Evolutionary conservation across 306 rosid genomes (phyloP), one percentile per base, ranked within the genome.

Genomic region (Lathyrus tuberosus): DNA sequence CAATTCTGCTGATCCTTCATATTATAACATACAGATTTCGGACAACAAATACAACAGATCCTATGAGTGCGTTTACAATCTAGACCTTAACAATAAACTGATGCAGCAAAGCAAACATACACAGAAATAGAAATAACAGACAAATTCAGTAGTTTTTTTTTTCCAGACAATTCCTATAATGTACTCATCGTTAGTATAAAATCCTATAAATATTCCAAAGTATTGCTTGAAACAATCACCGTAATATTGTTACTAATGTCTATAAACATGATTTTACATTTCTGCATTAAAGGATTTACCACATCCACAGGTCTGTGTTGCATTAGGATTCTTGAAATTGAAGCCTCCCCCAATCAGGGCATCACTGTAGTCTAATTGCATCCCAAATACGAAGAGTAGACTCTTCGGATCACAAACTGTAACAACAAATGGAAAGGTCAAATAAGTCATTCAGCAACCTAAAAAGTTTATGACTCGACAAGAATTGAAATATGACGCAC

Each of bases 301-400:
- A 69, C 98, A 94, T 66, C 98, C 98, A 81, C 98, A 94, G 18
- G 98, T 94, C 76, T 94, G 92, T 18, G 96, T 76, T 3, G 98
- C 98, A 78, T 94, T 94, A 26, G 98, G 98, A 76, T 94, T 94
- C 86, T 90, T 87, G 84, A 94, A 94, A 66, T 96, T 82, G 70
- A 94, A 94, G 53, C 98, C 98, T 58, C 98, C 98, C 22, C 98
- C 98, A 24, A 90, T 94, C 33, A 94, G 92, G 51, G 98, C 98
- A 69, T 90, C 89, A 49, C 98, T 94, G 77, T 94, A 90, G 76
- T 90, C 98, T 79, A 94, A 84, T 81, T 94, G 98, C 98, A 94
- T 86, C 67, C 98, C 97, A 66, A 79, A 90, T 76, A 90, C 5
- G 78, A 94, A 94, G 66, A 94, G 96, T 37, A 94, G 94, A 82